Evolutionary conservation across 2,329 filamentous ascomycete species (phyloP), one percentile per base, ranked within the genome.

Genomic region (Monosporascus sp.): DNA sequence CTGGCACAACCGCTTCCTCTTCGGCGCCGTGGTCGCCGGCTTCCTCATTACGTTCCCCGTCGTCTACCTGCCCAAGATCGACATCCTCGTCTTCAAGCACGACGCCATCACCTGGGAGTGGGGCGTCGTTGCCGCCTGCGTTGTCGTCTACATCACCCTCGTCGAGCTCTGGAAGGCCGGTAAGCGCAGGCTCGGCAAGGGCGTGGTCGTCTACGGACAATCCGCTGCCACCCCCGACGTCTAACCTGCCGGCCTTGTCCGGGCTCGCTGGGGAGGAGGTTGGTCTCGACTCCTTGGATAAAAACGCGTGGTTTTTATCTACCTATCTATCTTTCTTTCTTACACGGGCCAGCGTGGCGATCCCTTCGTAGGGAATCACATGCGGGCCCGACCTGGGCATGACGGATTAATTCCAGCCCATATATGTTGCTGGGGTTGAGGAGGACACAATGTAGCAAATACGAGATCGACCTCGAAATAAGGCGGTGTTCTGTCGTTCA

Each of bases 91-190:
- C 2, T 89, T 89, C 71, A 85, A 88, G 69, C 87, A 90, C 65
- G 75, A 76, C 44, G 81, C 79, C 1, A 84, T 90, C 52, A 76
- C 73, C 2, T 89, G 85, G 84, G 86, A 90, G 63, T 90, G 86
- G 87, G 84, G 79, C 1, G 74, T 90, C 2, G 85, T 90, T 1
- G 73, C 80, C 46, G 76, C 81, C 18, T 80, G 75, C 37, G 75
- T 85, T 0, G 67, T 79, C 2, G 65, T 80, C 8, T 90, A 89
- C 68, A 73, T 89, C 48, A 69, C 69, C 0, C 78, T 87, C 8
- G 75, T 89, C 2, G 87, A 90, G 71, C 60, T 63, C 0, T 90
- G 86, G 85, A 90, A 90, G 72, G 85, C 79, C 51, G 70, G 73
- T 15, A 90, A 90, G 75, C 72, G 85, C 37, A 65, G 70, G 15